These are phyloP conservation scores for Draba incana DNA, from an alignment of 345 rosid species.

Conservation along the genomic window DNA sequence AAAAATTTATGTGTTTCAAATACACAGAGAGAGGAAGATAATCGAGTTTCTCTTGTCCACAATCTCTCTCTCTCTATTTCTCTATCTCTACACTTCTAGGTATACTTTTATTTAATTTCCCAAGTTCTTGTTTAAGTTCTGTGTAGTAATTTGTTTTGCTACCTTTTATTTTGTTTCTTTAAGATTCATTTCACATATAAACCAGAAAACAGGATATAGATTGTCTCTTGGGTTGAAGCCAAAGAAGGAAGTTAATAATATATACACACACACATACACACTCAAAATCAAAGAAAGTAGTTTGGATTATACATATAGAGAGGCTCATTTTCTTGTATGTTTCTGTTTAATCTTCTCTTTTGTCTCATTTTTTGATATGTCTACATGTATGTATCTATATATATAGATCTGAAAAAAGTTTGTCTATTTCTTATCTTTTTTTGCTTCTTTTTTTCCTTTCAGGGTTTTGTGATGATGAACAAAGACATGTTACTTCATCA, in stretches of 20 bases:
- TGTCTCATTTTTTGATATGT: conserved; percentile 28
- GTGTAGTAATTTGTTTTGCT: conserved; percentile 51
- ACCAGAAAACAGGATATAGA: conserved; percentile 44
- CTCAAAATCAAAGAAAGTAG: conserved; percentile 30
- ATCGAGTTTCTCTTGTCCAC: conserved; percentile 51
- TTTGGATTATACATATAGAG: conserved; percentile 22
- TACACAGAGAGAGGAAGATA: conserved; percentile 37
- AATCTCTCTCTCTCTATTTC: conserved; percentile 47
- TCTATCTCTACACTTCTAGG: conserved; percentile 37
- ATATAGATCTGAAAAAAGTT: conserved; percentile 36
- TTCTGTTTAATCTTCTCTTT: conserved; percentile 40
- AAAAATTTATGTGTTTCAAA: conserved; percentile 41
- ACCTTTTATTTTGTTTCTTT: conserved; percentile 40
- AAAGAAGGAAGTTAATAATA: conserved; percentile 49
- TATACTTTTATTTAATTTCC: conserved; percentile 26
- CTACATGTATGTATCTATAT: background rate
- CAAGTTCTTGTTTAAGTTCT: conserved; percentile 36
- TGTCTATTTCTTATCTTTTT: conserved; percentile 34
- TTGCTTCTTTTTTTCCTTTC: background rate
- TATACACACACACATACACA: conserved; percentile 11
- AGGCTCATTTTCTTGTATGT: conserved; percentile 33
- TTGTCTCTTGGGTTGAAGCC: conserved; percentile 84
- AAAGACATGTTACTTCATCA: conserved; percentile 58
- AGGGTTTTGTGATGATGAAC: conserved; percentile 45
- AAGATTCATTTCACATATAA: conserved; percentile 41